Base-by-base conservation (phyloP, 2,329 filamentous ascomycete genomes). In the Sporothrix pallida region DNA sequence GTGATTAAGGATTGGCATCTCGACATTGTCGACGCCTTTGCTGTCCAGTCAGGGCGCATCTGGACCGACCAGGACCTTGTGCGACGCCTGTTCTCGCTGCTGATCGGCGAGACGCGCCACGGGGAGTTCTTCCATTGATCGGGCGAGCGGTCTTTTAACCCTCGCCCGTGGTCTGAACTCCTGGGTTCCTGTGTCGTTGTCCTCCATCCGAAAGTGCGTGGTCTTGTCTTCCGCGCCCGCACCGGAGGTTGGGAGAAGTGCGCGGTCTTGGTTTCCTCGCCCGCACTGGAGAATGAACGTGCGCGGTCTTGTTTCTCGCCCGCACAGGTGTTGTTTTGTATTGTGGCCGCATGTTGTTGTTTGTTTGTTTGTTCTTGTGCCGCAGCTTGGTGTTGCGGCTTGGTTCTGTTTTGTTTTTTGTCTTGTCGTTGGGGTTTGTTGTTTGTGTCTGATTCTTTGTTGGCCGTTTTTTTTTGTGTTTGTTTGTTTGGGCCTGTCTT, bases 11-110 rank as follows among this genome's bases (percentile, higher is more conserved):
- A 82, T 73, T 89, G 87, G 87, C 88, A 90, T 74, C 79, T 89
- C 20, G 87, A 90, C 74, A 83, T 89, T 72, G 83, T 89, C 31
- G 85, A 88, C 74, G 87, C 85, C 2, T 90, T 89, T 77, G 81
- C 80, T 73, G 78, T 78, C 13, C 82, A 85, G 74, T 82, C 87
- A 2, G 84, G 84, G 12, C 83, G 81, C 10, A 44, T 74, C 13
- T 89, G 87, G 87, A 83, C 85, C 26, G 87, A 86, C 76, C 80
- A 77, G 8, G 80, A 79, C 12, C 79, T 90, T 7, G 84, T 84
- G 10, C 88, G 86, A 81, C 80, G 88, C 62, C 78, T 90, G 26
- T 89, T 89, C 78, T 83, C 84, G 56, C 80, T 90, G 31, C 80
- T 89, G 2, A 79, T 88, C 0, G 87, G 86, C 1, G 87, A 88